Evolutionary conservation across 148 eudicot genomes (phyloP).

Genomic region (Silene conica): DNA sequence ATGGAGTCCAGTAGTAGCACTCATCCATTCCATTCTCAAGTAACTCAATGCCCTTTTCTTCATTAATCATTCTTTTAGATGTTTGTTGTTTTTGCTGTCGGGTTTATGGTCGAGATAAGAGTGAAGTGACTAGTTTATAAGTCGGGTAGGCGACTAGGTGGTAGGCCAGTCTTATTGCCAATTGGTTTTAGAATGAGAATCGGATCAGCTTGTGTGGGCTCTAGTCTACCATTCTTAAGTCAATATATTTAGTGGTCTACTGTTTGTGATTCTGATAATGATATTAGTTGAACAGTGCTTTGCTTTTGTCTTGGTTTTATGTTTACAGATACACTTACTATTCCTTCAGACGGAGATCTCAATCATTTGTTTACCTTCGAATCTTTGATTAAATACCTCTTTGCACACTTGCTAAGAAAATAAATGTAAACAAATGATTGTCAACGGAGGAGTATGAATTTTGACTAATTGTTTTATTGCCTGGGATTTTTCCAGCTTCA

Average conservation of each 20-base stretch:
- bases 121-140: background rate
- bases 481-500: no score
- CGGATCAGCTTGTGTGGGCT: background rate
- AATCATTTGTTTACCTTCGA: no score
- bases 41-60: background rate
- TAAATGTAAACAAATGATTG: no score
- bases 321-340: no score
- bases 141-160: background rate
- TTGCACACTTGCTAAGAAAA: no score
- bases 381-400: no score
- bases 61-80: background rate
- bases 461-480: no score
- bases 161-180: background rate
- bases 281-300: background rate
- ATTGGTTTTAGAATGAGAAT: slow-evolving; percentile 4
- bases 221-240: background rate
- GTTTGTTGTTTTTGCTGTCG: background rate
- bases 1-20: background rate
- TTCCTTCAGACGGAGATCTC: no score
- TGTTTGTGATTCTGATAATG: background rate
- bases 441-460: no score
- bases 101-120: background rate
- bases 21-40: slow-evolving; percentile 11
- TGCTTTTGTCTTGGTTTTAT: no score
- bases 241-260: background rate